Percentiles rank a stretch among this genome's conserved stretches.
Conservation (phyloP, 2,329 filamentous ascomycete species). For the Aspergillus unguis region DNA sequence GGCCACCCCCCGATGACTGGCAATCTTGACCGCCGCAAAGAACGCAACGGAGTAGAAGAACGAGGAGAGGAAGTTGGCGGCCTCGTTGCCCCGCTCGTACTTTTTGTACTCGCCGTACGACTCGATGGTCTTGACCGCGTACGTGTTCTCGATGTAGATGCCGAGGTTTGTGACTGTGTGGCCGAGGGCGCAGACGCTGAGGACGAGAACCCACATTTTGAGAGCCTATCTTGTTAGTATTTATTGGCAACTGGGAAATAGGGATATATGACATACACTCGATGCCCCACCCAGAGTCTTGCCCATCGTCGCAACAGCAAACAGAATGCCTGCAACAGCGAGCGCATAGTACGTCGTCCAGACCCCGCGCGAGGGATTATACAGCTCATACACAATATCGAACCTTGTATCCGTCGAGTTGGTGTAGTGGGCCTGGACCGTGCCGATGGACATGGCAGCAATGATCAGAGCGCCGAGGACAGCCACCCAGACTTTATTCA, state of each 20-base stretch:
- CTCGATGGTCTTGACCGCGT: not conserved
- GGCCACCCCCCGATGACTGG: not conserved
- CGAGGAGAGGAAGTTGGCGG: not conserved
- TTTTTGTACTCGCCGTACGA: too few relatives aligned
- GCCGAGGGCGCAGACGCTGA: not conserved
- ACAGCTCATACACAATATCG: not conserved
- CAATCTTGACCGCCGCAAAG: not conserved
- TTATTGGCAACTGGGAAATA: too few relatives aligned
- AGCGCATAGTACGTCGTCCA: not conserved
- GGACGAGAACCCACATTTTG: not conserved
- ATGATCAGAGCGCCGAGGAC: not conserved
- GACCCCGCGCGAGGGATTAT: not conserved
- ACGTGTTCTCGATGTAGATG: not conserved
- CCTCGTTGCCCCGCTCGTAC: not conserved
- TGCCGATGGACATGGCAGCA: not conserved
- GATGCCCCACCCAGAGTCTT: not conserved
- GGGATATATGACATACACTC: not conserved
- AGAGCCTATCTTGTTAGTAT: too few relatives aligned
- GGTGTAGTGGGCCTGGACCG: not conserved
- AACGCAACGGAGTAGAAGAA: slow-evolving; percentile 3
- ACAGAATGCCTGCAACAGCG: not conserved
- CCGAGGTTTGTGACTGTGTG: not conserved
- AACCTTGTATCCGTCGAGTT: not conserved
- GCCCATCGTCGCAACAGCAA: not conserved
- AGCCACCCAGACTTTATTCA: not conserved